A percentile compares a stretch with the other conserved stretches of the same genome.
Evolutionary conservation across 2,329 filamentous ascomycete genomes (phyloP).

Genomic region (Calonectria montana): DNA sequence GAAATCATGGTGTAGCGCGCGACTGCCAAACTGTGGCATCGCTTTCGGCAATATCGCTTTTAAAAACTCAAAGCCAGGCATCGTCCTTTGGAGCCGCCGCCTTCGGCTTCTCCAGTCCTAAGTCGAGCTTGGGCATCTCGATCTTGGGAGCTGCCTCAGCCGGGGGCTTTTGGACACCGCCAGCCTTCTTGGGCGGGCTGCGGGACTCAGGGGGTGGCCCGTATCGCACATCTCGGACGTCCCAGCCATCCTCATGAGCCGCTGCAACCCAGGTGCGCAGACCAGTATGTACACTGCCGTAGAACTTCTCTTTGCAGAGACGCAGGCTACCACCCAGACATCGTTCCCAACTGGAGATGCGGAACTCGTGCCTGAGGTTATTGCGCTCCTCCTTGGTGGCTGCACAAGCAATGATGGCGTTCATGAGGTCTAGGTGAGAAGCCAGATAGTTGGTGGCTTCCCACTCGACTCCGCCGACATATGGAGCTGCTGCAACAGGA

Average conservation of each 20-base stretch:
- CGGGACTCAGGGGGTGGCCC: constrained; percentile 62
- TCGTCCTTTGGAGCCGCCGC: constrained; percentile 42
- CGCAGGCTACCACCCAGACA: constrained; percentile 86
- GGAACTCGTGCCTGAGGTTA: constrained; percentile 78
- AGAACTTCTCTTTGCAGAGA: constrained; percentile 98
- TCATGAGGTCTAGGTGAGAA: constrained; percentile 91
- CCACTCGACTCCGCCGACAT: constrained; percentile 98
- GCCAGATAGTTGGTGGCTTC: constrained; percentile 97
- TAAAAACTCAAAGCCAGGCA: constrained; percentile 41
- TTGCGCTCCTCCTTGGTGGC: constrained; percentile 79
- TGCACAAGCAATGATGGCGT: constrained; percentile 87
- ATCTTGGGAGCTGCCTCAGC: constrained; percentile 69
- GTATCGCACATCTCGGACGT: constrained; percentile 82
- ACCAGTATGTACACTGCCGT: constrained; percentile 89
- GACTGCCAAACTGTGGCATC: constrained; percentile 12
- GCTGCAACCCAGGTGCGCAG: constrained; percentile 92
- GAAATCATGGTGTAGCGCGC: constrained; percentile 24
- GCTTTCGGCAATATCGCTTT: constrained; percentile 4
- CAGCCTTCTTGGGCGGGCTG: constrained; percentile 47
- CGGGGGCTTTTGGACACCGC: constrained; percentile 58
- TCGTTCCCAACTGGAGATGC: constrained; percentile 90
- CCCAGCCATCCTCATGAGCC: constrained; percentile 88
- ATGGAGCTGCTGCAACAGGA: constrained; percentile 92
- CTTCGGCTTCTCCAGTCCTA: constrained; percentile 53
- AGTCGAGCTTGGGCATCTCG: constrained; percentile 69